Evolutionary conservation across 805 yeast species (phyloP).

Genomic region (Suhomyces pyralidae): DNA sequence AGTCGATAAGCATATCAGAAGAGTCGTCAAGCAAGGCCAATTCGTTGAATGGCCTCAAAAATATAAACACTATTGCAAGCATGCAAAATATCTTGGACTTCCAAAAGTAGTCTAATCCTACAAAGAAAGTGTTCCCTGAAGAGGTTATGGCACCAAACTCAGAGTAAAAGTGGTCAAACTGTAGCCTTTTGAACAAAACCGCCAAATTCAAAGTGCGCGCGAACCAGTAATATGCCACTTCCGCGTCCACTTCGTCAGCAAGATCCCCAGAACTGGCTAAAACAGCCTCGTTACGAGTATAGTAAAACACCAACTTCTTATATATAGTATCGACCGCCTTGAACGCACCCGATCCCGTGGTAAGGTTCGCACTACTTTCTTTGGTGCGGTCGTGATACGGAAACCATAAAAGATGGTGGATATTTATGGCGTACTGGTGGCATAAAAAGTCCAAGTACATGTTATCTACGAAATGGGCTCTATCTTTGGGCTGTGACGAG

Average conservation of each 20-base stretch:
- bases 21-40: slow-evolving; percentile 22
- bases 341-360: not conserved
- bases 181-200: slow-evolving; percentile 22
- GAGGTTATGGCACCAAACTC: slow-evolving; percentile 16
- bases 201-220: slow-evolving; percentile 21
- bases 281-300: slow-evolving; percentile 18
- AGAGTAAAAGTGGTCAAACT: slow-evolving; percentile 22
- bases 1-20: slow-evolving; percentile 17
- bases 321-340: slow-evolving; percentile 14
- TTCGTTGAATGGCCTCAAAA: slow-evolving; percentile 28
- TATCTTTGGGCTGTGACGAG: slow-evolving; percentile 21
- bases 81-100: slow-evolving; percentile 21
- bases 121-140: not conserved
- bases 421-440: slow-evolving; percentile 20
- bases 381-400: slow-evolving; percentile 6
- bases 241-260: slow-evolving; percentile 7
- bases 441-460: slow-evolving; percentile 27
- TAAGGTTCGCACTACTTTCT: not conserved
- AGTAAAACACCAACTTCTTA: slow-evolving; percentile 23
- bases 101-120: slow-evolving; percentile 6
- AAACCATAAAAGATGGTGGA: slow-evolving; percentile 24
- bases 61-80: slow-evolving; percentile 23
- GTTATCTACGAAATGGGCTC: slow-evolving; percentile 19
- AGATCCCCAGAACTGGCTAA: slow-evolving; percentile 2
- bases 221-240: slow-evolving; percentile 20